Base-by-base conservation (phyloP, 306 rosid genomes). In the Quercus dentata region DNA sequence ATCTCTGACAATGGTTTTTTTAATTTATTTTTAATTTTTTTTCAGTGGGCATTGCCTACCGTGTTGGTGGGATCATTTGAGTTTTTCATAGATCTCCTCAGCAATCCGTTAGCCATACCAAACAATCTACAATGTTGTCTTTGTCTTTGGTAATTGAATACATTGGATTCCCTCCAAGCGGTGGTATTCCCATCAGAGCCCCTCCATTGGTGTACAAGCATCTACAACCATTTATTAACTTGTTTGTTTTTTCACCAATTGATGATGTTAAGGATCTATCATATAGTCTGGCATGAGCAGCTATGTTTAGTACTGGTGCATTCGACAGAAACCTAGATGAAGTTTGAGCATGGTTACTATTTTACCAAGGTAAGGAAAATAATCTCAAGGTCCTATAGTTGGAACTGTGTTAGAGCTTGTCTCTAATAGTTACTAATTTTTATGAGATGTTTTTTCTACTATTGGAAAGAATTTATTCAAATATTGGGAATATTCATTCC, bases 291-390 rank as follows among this genome's bases (percentile, higher is more conserved):
- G 90, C 94, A 61, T 82, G 80, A 84, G 97, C 94, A 59, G 94
- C 96, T 71, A 86, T 92, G 89, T 86, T 86, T 73, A 92, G 98
- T 83, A 92, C 98, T 61, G 96, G 99, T 65, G 93, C 97, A 74
- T 91, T 95, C 79, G 96, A 95, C 79, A 80, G 80, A 79, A 91
- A 89, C 78, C 77, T 77, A 71, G 88, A 85, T 75, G 99, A 91
- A 91, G 82, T 87, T 79, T 91, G 86, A 80, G 88, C 88, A 76
- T 95, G 98, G 99, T 84, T 95, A 83, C 89, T 92, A 83, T 33
- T 87, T 65, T 95, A 82, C 92, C 94, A 0, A 90, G 94, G 82
- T 88, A 78, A 84, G 85, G 71, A 79, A 79, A 78, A 65, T 76
- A 86, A 69, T 78, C 81, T 75, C 62, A 83, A 80, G 38, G 81